phyloP scores from a whole-genome alignment of 495 filamentous ascomycete genomes.

The Pseudotulostoma volvatum region DNA sequence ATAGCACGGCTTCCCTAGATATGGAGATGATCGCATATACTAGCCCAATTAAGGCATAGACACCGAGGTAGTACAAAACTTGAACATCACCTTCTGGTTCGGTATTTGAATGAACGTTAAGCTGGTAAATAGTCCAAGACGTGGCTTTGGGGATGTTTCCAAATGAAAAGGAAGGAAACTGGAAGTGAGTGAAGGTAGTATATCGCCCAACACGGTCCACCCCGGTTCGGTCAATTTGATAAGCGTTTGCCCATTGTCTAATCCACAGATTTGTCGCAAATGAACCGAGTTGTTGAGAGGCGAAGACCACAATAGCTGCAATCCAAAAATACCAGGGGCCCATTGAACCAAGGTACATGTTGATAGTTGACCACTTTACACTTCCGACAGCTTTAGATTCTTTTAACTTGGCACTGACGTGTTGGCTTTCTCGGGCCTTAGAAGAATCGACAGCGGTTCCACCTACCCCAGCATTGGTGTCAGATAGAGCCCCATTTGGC shows the following conservation, averaged over 20 bases:
- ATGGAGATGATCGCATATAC: slow-evolving; percentile 60
- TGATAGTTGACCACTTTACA: slow-evolving; percentile 71
- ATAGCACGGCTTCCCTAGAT: slow-evolving; percentile 66
- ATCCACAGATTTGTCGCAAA: slow-evolving; percentile 91
- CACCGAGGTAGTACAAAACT: slow-evolving; percentile 62
- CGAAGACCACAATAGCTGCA: slow-evolving; percentile 54
- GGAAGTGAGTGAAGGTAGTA: slow-evolving; percentile 24
- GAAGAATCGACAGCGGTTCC: slow-evolving; percentile 12
- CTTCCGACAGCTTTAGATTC: slow-evolving; percentile 71
- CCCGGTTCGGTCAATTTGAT: slow-evolving; percentile 20
- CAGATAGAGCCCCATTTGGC: slow-evolving; percentile 13
- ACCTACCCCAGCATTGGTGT: slow-evolving; percentile 21
- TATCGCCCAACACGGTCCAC: slow-evolving; percentile 20
- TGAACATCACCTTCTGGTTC: slow-evolving; percentile 42
- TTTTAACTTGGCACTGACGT: slow-evolving; percentile 35
- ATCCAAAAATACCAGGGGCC: slow-evolving; percentile 92
- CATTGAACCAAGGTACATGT: slow-evolving; percentile 76
- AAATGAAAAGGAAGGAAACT: slow-evolving; percentile 25
- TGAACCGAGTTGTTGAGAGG: slow-evolving; percentile 60
- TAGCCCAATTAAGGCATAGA: slow-evolving; percentile 68
- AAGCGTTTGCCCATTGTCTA: slow-evolving; percentile 66
- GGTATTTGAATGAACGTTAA: slow-evolving; percentile 11
- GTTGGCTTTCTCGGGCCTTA: slow-evolving; percentile 21
- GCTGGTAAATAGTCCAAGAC: slow-evolving; percentile 14
- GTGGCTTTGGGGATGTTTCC: slow-evolving; percentile 23